phyloP scores from a whole-genome alignment of 2,329 filamentous ascomycete species.

The Trichoderma koningii region DNA sequence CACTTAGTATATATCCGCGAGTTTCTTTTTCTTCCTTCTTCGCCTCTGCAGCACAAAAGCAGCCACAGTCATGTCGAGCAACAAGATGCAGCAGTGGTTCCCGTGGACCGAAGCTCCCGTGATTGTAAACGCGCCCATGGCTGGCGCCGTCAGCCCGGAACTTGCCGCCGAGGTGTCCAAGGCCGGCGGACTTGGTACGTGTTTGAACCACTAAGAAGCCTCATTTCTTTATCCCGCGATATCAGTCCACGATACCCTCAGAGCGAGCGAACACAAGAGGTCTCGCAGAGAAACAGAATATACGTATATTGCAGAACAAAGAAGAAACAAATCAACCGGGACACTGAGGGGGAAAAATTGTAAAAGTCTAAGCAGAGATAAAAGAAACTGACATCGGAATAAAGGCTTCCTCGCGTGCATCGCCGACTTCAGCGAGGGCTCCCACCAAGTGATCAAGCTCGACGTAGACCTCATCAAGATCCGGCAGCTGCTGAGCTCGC shows the following conservation, averaged over 20 bases:
- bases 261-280: too few relatives aligned
- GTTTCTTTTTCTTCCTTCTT: background rate
- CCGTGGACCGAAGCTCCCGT: conserved; percentile 38
- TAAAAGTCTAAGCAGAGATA: background rate
- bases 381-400: background rate
- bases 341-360: too few relatives aligned
- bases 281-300: too few relatives aligned
- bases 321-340: too few relatives aligned
- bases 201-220: background rate
- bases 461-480: conserved; percentile 38
- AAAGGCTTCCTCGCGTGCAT: conserved; percentile 40
- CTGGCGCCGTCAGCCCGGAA: conserved; percentile 37
- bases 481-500: conserved; percentile 34
- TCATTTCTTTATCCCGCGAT: background rate
- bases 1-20: too few relatives aligned
- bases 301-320: background rate
- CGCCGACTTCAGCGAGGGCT: conserved; percentile 37
- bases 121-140: conserved; percentile 44
- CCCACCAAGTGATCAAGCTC: conserved; percentile 40
- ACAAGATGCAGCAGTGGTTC: conserved; percentile 37
- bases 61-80: conserved; percentile 32
- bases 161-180: conserved; percentile 44
- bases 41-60: too few relatives aligned
- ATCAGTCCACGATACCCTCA: too few relatives aligned
- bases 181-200: conserved; percentile 44